A percentile compares a stretch with the other conserved stretches of the same genome.
Evolutionary conservation across 129 eudicot genomes (phyloP).

Genomic region (Sambucus nigra): DNA sequence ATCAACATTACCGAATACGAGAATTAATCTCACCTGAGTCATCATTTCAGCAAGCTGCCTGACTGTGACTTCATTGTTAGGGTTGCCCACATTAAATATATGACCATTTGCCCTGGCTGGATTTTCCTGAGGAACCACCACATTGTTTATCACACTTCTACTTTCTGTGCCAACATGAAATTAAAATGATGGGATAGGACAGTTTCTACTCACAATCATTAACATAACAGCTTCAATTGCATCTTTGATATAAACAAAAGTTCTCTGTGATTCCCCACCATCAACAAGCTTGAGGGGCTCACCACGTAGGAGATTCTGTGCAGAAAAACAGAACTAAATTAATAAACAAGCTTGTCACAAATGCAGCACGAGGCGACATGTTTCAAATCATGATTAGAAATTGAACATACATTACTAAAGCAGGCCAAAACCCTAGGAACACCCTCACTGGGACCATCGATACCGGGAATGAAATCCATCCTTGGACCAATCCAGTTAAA

Average conservation of each 20-base stretch:
- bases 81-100: slow-evolving; percentile 93
- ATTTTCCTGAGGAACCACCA: slow-evolving; percentile 50
- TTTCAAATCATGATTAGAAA: neutral
- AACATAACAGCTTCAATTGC: slow-evolving; percentile 94
- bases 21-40: slow-evolving; percentile 51
- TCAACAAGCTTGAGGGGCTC: slow-evolving; percentile 97
- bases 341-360: neutral
- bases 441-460: slow-evolving; percentile 98
- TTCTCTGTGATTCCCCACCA: slow-evolving; percentile 94
- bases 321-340: neutral
- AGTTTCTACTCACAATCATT: slow-evolving; percentile 75
- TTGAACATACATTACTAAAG: slow-evolving; percentile 72
- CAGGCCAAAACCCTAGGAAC: slow-evolving; percentile 98
- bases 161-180: neutral
- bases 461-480: slow-evolving; percentile 98
- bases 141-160: neutral
- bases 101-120: slow-evolving; percentile 95
- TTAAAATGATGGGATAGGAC: neutral
- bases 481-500: slow-evolving; percentile 99
- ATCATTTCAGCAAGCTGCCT: slow-evolving; percentile 99
- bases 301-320: slow-evolving; percentile 78
- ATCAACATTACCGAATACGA: neutral
- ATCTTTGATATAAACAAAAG: slow-evolving; percentile 91
- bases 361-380: neutral
- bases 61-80: slow-evolving; percentile 97